Evolutionary conservation across 805 yeast genomes (phyloP), one percentile per base, ranked within the genome.

Genomic region (Barnettozyma sucrosica): DNA sequence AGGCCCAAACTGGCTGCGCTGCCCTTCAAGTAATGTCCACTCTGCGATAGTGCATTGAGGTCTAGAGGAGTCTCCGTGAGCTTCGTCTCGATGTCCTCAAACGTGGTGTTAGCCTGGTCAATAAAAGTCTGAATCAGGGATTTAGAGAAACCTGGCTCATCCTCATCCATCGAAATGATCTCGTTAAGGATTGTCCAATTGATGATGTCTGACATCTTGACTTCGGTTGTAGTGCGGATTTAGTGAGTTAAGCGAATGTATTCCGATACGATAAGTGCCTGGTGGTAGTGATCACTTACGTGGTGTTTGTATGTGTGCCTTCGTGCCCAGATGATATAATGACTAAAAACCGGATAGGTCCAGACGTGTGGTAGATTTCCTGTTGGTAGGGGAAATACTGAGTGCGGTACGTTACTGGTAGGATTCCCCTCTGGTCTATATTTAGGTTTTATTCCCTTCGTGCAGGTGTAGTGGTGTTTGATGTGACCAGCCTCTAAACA

Each of bases 11-110:
- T 92, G 2, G 97, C 96, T 1, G 97, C 95, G 11, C 95, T 84
- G 41, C 99, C 99, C 64, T 93, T 93, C 48, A 93, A 72, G 62
- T 88, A 93, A 64, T 93, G 99, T 13, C 99, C 99, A 56, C 85
- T 69, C 13, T 81, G 73, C 19, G 90, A 83, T 47, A 93, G 68
- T 51, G 80, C 73, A 36, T 70, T 74, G 50, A 89, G 71, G 41
- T 55, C 58, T 13, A 56, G 55, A 25, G 50, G 33, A 24, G 74
- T 67, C 14, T 66, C 65, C 30, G 70, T 71, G 1, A 71, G 51
- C 28, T 62, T 63, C 7, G 67, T 67, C 48, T 82, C 83, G 63
- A 93, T 85, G 52, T 86, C 80, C 34, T 66, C 69, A 58, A 90
- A 86, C 0, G 96, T 92, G 18, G 81, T 83, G 50, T 75, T 73